Conservation (phyloP, 2,329 filamentous ascomycete genomes). For the Cyphellophora europaea region DNA sequence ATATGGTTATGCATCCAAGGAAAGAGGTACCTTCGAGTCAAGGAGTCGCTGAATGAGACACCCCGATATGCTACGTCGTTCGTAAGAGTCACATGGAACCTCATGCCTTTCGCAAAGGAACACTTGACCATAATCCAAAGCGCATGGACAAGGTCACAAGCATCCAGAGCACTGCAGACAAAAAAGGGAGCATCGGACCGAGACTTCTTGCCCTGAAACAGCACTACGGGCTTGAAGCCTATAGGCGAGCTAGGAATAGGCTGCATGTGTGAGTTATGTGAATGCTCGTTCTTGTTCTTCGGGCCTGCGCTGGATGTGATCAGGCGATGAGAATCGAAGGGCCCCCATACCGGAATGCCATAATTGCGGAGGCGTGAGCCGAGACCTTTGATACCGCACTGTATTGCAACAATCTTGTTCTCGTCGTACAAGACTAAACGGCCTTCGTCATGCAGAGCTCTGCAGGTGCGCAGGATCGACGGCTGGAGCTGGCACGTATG, state of each 20-base stretch:
- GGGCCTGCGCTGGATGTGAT: background rate
- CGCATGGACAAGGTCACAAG: constrained; percentile 10
- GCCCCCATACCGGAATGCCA: constrained; percentile 11
- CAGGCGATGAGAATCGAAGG: constrained; percentile 7
- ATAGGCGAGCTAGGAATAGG: background rate
- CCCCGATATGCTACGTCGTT: constrained; percentile 3
- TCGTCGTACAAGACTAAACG: constrained; percentile 9
- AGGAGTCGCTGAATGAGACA: constrained; percentile 6
- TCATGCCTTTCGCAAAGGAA: constrained; percentile 12
- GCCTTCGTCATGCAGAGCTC: constrained; percentile 9
- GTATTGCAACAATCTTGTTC: constrained; percentile 12
- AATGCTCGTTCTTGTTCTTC: background rate
- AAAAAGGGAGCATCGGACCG: constrained; percentile 10
- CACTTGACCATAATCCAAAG: constrained; percentile 15
- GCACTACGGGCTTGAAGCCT: constrained; percentile 10
- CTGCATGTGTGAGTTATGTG: background rate
- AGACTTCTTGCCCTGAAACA: constrained; percentile 8
- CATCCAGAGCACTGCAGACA: constrained; percentile 11
- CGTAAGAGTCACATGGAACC: constrained; percentile 9
- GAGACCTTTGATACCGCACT: constrained; percentile 12
- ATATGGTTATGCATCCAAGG: constrained; percentile 11
- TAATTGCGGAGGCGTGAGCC: constrained; percentile 13
- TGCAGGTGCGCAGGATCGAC: constrained; percentile 11
- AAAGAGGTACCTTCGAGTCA: constrained; percentile 8
- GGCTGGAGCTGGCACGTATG: constrained; percentile 9